Evolutionary conservation across 129 eudicot genomes (phyloP), one percentile per base, ranked within the genome.

Genomic region (Apium graveolens): DNA sequence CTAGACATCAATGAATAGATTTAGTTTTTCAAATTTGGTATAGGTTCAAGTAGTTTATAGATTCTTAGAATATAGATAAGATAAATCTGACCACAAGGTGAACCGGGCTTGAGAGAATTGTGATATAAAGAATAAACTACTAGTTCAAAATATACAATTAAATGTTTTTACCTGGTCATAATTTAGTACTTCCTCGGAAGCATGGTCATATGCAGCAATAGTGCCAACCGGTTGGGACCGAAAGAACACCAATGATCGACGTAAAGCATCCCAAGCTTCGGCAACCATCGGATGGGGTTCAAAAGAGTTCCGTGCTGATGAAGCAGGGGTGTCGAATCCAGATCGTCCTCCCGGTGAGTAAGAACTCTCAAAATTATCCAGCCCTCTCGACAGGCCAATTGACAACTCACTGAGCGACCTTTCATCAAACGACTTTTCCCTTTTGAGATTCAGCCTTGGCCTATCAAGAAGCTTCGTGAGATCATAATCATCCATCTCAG

Each of bases 241-340:
- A 68, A 95, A 91, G 84, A 84, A 72, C 29, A 95, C 98, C 89
- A 95, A 43, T 17, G 98, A 90, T 48, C 97, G 81, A 13, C 98
- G 86, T 69, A 95, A 92, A 73, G 98, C 88, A 12, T 95, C 98
- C 98, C 98, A 95, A 27, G 98, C 98, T 80, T 95, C 97, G 35
- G 94, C 97, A 80, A 95, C 86, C 93, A 91, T 90, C 5, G 98
- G 98, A 78, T 95, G 98, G 10, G 98, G 98, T 83, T 95, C 98
- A 69, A 91, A 95, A 79, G 98, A 91, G 83, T 87, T 87, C 34
- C 96, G 86, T 24, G 98, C 75, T 10, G 97, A 95, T 13, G 98
- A 95, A 82, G 87, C 97, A 12, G 98, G 98, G 39, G 97, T 91
- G 70, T 90, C 90, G 0, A 84, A 80, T 48, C 84, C 98, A 5